Percentiles rank a stretch among this genome's conserved stretches.
Evolutionary conservation across 805 yeast species (phyloP).

Genomic region (Grigorovia yakushimaensis): DNA sequence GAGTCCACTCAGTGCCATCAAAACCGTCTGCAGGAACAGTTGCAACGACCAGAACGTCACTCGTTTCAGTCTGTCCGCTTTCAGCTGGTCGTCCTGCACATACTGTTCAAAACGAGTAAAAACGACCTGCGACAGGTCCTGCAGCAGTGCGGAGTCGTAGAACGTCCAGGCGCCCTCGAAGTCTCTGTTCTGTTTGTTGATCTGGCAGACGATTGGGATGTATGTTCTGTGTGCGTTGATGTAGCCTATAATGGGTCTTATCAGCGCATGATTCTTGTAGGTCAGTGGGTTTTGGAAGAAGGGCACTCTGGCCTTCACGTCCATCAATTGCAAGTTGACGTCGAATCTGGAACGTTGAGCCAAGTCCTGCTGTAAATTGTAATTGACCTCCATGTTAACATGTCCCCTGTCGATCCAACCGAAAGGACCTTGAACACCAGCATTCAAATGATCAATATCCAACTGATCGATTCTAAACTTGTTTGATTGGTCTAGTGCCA

Average conservation of each 20-base stretch:
- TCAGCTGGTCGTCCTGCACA: constrained; percentile 76
- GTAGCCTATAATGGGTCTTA: constrained; percentile 91
- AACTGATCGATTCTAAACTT: constrained; percentile 76
- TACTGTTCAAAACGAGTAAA: constrained; percentile 85
- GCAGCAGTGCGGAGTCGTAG: constrained; percentile 85
- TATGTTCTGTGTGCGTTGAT: constrained; percentile 84
- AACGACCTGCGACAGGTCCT: constrained; percentile 79
- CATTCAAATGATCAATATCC: constrained; percentile 78
- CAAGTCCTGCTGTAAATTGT: constrained; percentile 67
- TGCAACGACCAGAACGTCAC: constrained; percentile 93
- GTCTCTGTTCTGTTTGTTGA: constrained; percentile 68
- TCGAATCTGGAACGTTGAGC: constrained; percentile 53
- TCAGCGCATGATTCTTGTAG: constrained; percentile 84
- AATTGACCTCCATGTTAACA: constrained; percentile 89
- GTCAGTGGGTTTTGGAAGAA: constrained; percentile 77
- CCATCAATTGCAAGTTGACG: constrained; percentile 65
- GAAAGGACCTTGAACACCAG: constrained; percentile 88
- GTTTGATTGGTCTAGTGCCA: constrained; percentile 27
- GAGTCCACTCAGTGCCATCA: constrained; percentile 74
- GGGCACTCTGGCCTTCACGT: constrained; percentile 85
- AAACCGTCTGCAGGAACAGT: constrained; percentile 64
- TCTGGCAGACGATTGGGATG: constrained; percentile 76
- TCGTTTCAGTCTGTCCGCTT: constrained; percentile 61
- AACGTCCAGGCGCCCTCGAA: constrained; percentile 96
- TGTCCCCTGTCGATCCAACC: constrained; percentile 94